Evolutionary conservation across 768 basidiomycete species (phyloP), one percentile per base, ranked within the genome.

Genomic region (Rhizopogon vesiculosus): DNA sequence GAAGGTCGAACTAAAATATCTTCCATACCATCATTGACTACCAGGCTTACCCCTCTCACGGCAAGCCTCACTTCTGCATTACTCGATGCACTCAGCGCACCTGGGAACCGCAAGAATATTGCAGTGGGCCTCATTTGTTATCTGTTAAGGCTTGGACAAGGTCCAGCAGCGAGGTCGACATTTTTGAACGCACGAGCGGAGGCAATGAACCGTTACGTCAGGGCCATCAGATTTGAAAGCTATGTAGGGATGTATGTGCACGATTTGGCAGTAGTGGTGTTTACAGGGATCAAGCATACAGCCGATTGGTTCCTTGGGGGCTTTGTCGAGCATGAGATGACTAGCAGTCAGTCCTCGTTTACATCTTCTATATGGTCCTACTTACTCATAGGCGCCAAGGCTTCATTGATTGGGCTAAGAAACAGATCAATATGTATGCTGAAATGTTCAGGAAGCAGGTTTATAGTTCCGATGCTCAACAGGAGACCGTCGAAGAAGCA

Each of bases 231-330:
- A 46, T 95, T 94, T 60, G 93, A 96, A 61, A 95, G 96, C 2
- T 85, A 94, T 63, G 84, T 95, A 35, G 82, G 80, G 3, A 78
- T 87, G 48, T 98, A 96, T 64, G 80, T 98, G 46, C 87, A 84
- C 35, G 92, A 98, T 64, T 76, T 98, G 35, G 84, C 93, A 2
- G 78, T 94, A 42, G 91, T 98, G 0, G 84, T 87, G 56, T 98
- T 98, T 64, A 97, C 94, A 0, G 86, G 91, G 1, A 89, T 99
- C 68, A 95, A 97, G 68, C 93, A 98, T 66, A 97, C 95, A 1
- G 92, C 92, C 13, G 96, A 99, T 72, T 99, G 97, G 97, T 99
- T 92, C 70, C 76, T 98, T 61, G 87, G 89, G 1, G 94, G 93
- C 55, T 99, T 97, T 72, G 91, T 88, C 69, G 97, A 98, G 70